Conservation (phyloP, 1,284 basidiomycete species). For the Naganishia sp. region DNA sequence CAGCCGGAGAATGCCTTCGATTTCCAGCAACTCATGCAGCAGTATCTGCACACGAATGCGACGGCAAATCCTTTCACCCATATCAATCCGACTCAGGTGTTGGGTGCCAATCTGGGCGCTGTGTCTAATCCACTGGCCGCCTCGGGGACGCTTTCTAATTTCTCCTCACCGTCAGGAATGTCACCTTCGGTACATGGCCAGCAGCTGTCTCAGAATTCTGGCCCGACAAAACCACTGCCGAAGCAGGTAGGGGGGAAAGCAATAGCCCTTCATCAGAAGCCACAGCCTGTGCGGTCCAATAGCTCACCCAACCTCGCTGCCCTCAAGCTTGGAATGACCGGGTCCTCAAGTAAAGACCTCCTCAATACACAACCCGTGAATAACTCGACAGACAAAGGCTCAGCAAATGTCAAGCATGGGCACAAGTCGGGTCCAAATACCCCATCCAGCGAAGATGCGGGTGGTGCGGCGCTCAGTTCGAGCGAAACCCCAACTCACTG, state of each 20-base stretch:
- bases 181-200: conserved; percentile 37
- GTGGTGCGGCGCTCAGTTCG: conserved; percentile 40
- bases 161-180: conserved; percentile 30
- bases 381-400: background rate
- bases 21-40: conserved; percentile 55
- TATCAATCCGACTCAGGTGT: conserved; percentile 82
- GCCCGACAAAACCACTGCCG: conserved; percentile 40
- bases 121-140: conserved; percentile 56
- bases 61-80: conserved; percentile 66
- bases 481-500: conserved; percentile 77
- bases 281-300: conserved; percentile 45
- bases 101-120: conserved; percentile 64
- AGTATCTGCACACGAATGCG: conserved; percentile 51
- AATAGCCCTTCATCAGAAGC: conserved; percentile 27
- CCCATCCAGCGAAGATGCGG: conserved; percentile 36
- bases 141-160: conserved; percentile 22
- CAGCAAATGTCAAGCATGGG: background rate
- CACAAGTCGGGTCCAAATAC: conserved; percentile 35
- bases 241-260: conserved; percentile 43
- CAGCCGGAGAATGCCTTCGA: conserved; percentile 36
- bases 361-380: background rate
- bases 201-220: conserved; percentile 7
- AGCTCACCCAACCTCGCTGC: conserved; percentile 51
- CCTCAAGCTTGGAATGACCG: conserved; percentile 35
- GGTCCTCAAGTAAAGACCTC: conserved; percentile 1